Percentiles rank a stretch among this genome's conserved stretches.
Conservation (phyloP, 495 filamentous ascomycete genomes). For the Aspergillus campestris region DNA sequence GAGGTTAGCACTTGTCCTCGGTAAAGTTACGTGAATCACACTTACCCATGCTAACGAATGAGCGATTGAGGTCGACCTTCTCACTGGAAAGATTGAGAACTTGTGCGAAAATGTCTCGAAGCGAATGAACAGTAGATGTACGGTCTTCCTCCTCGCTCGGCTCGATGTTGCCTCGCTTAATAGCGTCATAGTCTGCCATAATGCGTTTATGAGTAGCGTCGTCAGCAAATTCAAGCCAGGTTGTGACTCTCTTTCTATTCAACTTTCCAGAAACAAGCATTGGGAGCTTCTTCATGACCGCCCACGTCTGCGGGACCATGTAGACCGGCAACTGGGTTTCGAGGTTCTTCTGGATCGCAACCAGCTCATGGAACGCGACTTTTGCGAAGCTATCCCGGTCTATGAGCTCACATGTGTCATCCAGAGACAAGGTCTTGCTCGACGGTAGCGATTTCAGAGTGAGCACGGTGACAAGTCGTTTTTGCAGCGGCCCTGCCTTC, state of each 20-base stretch:
- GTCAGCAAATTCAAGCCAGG: conserved; percentile 36
- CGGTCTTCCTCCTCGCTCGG: conserved; percentile 19
- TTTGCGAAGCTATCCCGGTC: conserved; percentile 13
- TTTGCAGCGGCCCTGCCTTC: conserved; percentile 27
- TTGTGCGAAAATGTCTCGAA: conserved; percentile 36
- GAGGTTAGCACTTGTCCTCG: conserved; percentile 12
- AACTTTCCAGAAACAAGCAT: conserved; percentile 44
- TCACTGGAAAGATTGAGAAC: conserved; percentile 38
- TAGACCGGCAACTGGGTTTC: conserved; percentile 33
- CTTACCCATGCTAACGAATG: conserved; percentile 38
- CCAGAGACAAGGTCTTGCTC: conserved; percentile 22
- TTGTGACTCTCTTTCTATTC: conserved; percentile 37
- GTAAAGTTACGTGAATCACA: conserved; percentile 5
- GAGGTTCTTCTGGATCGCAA: conserved; percentile 29
- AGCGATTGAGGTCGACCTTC: conserved; percentile 31
- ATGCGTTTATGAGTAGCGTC: conserved; percentile 27
- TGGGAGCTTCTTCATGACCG: conserved; percentile 33
- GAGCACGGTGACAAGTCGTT: conserved; percentile 36
- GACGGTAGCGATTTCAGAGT: conserved; percentile 26
- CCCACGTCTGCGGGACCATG: conserved; percentile 43
- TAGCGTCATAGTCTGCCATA: conserved; percentile 30
- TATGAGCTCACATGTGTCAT: conserved; percentile 30
- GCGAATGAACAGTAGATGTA: conserved; percentile 14
- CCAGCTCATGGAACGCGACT: conserved; percentile 15
- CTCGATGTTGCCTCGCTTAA: conserved; percentile 19